phyloP scores from a whole-genome alignment of 2,329 filamentous ascomycete genomes.

The Decorospora gaudefroyi region DNA sequence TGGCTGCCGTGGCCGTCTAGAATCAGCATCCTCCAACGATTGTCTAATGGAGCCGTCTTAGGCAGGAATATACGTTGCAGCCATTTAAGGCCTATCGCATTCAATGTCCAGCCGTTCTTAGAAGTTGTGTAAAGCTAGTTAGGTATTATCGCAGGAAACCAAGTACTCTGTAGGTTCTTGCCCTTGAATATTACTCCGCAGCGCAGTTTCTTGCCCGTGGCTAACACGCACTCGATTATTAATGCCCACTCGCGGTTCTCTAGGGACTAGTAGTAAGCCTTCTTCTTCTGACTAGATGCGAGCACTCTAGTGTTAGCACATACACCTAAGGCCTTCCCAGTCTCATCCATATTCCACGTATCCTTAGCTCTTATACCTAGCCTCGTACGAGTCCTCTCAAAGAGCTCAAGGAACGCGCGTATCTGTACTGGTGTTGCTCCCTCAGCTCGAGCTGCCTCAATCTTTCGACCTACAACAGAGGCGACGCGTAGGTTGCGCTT shows the following conservation, averaged over 20 bases:
- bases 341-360: slow-evolving; percentile 19
- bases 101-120: slow-evolving; percentile 6
- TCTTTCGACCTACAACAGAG: slow-evolving; percentile 12
- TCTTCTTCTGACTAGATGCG: slow-evolving; percentile 10
- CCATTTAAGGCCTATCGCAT: slow-evolving; percentile 4
- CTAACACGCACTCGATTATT: slow-evolving; percentile 10
- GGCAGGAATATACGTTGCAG: slow-evolving; percentile 2
- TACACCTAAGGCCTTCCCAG: slow-evolving; percentile 11
- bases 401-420: slow-evolving; percentile 15
- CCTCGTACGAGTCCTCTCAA: slow-evolving; percentile 5
- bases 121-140: slow-evolving; percentile 5
- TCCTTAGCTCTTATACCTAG: slow-evolving; percentile 6
- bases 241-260: slow-evolving; percentile 21
- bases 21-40: not conserved
- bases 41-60: not conserved
- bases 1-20: slow-evolving; percentile 5
- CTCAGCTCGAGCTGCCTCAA: slow-evolving; percentile 11
- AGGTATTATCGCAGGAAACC: not conserved
- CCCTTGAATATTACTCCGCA: not conserved
- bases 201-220: slow-evolving; percentile 1
- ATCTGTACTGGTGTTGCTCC: slow-evolving; percentile 8
- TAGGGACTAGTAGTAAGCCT: slow-evolving; percentile 14
- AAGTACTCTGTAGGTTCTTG: slow-evolving; percentile 5
- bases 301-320: slow-evolving; percentile 12
- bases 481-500: slow-evolving; percentile 16